A percentile compares a stretch with the other conserved stretches of the same genome.
Conservation (phyloP, 371 early-diverging fungal genomes). For the Mortierella sp. region DNA sequence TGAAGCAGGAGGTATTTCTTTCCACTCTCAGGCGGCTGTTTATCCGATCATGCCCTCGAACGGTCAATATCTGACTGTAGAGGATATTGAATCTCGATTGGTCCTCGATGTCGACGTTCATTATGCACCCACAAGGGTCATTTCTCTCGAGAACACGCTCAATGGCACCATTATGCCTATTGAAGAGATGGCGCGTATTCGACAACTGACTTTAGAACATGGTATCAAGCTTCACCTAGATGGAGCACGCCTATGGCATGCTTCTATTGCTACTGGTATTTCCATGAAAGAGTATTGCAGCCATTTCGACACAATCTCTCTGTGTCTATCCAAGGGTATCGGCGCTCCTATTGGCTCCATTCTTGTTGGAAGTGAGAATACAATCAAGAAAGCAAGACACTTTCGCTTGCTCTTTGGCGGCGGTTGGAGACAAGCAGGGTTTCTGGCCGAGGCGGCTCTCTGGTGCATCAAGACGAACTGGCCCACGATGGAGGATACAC, state of each 20-base stretch:
- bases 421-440: constrained; percentile 91
- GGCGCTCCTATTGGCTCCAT: constrained; percentile 95
- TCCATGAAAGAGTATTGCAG: constrained; percentile 77
- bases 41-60: constrained; percentile 76
- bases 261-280: constrained; percentile 77
- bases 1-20: constrained; percentile 89
- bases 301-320: constrained; percentile 86
- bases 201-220: constrained; percentile 66
- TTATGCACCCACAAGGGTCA: constrained; percentile 84
- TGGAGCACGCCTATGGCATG: constrained; percentile 96
- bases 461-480: constrained; percentile 76
- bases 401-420: constrained; percentile 94
- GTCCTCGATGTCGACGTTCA: constrained; percentile 62
- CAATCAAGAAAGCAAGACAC: constrained; percentile 85
- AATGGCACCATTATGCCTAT: constrained; percentile 85
- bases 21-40: constrained; percentile 82
- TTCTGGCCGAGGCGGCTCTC: constrained; percentile 81
- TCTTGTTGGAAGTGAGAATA: constrained; percentile 74
- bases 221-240: constrained; percentile 88
- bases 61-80: constrained; percentile 75
- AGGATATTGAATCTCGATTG: constrained; percentile 70
- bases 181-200: constrained; percentile 78
- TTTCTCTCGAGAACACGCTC: constrained; percentile 93
- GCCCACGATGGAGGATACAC: constrained; percentile 77
- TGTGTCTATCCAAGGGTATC: constrained; percentile 92